Conservation (phyloP, 2,329 filamentous ascomycete genomes). For the Neofusicoccum laricinum region DNA sequence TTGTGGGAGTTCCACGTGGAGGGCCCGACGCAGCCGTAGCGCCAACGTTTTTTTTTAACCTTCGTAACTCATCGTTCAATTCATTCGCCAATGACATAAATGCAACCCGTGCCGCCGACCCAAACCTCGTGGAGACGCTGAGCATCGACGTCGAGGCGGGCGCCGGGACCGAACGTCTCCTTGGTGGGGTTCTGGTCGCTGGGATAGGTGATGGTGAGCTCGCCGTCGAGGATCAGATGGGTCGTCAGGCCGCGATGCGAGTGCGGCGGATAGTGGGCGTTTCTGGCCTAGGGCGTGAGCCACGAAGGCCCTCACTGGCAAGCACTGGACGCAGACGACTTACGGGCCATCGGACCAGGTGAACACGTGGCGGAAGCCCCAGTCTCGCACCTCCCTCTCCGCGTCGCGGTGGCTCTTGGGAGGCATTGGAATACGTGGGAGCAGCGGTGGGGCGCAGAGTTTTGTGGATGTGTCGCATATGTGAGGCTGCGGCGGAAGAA, state of each 20-base stretch:
- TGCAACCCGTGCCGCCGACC: slow-evolving; percentile 65
- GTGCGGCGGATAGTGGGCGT: slow-evolving; percentile 67
- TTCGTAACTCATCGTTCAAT: not conserved
- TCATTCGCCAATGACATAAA: slow-evolving; percentile 60
- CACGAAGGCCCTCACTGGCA: slow-evolving; percentile 5
- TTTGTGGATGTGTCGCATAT: not conserved
- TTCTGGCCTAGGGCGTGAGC: slow-evolving; percentile 42
- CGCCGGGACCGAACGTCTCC: slow-evolving; percentile 59
- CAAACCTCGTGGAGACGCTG: slow-evolving; percentile 66
- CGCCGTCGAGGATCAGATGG: slow-evolving; percentile 64
- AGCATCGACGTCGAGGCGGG: slow-evolving; percentile 65
- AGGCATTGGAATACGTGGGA: slow-evolving; percentile 23
- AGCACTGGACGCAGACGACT: slow-evolving; percentile 31
- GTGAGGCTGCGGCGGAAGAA: not conserved
- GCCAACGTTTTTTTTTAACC: not conserved
- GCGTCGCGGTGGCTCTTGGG: slow-evolving; percentile 45
- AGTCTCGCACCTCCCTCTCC: slow-evolving; percentile 63
- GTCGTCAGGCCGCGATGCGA: slow-evolving; percentile 64
- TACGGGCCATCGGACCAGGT: slow-evolving; percentile 71
- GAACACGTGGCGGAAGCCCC: slow-evolving; percentile 68
- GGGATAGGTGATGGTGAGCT: slow-evolving; percentile 66
- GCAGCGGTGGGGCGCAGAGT: slow-evolving; percentile 1
- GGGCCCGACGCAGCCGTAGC: not conserved
- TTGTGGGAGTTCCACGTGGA: not conserved
- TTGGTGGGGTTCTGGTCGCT: slow-evolving; percentile 55